Base-by-base conservation (phyloP, 345 rosid genomes). In the Garcia nutans region DNA sequence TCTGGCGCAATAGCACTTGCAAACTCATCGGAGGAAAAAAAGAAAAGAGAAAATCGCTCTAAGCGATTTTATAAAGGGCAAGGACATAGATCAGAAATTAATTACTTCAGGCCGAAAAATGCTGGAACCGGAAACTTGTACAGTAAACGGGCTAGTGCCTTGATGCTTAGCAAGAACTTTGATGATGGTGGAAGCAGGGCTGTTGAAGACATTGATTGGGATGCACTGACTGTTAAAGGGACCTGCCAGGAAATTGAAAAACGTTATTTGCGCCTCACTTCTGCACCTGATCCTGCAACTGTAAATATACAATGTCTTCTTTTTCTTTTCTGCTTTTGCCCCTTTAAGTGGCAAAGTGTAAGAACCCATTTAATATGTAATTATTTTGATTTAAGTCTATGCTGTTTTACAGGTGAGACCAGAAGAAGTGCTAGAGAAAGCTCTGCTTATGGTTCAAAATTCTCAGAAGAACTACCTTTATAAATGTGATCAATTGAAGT, bases 171-270 rank as follows among this genome's bases (percentile, higher is more conserved):
- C 85, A 87, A 87, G 84, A 84, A 17, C 79, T 89, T 91, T 74
- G 98, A 93, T 65, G 91, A 89, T 79, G 85, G 88, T 83, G 93
- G 88, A 83, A 86, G 87, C 87, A 84, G 87, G 78, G 97, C 99
- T 68, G 99, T 96, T 78, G 99, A 96, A 89, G 99, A 96, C 86
- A 92, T 96, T 75, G 98, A 93, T 69, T 96, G 99, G 98, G 97
- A 96, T 87, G 91, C 99, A 55, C 83, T 92, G 19, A 96, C 98
- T 77, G 95, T 96, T 66, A 92, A 88, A 82, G 99, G 99, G 76
- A 91, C 97, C 70, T 87, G 98, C 84, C 97, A 92, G 77, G 97
- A 93, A 81, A 89, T 96, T 71, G 99, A 92, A 85, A 96, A 93
- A 84, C 97, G 93, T 64, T 96, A 92, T 88, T 81, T 96, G 86